A percentile compares a stretch with the other conserved stretches of the same genome.
Evolutionary conservation across 1,139 yeast genomes (phyloP).

Genomic region (Hemisphaericaspora xylanilytica): DNA sequence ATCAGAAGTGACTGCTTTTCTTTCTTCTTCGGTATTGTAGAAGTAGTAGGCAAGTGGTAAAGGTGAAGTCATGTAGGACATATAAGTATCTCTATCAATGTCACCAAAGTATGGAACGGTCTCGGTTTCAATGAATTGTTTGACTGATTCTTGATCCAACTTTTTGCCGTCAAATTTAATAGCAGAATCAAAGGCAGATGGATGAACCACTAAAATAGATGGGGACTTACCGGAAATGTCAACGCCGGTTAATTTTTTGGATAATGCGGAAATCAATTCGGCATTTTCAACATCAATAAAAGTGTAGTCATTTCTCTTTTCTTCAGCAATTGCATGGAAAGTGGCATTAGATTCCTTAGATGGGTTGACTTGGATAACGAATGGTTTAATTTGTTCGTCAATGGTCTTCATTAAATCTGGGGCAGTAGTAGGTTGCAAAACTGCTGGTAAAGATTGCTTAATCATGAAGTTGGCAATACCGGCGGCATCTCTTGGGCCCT

Average conservation of each 20-base stretch:
- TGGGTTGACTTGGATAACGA: constrained; percentile 52
- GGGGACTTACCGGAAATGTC: constrained; percentile 24
- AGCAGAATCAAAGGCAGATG: constrained; percentile 32
- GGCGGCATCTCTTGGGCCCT: constrained; percentile 80
- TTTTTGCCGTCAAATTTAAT: constrained; percentile 21
- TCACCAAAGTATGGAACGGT: constrained; percentile 89
- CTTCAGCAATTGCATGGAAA: constrained; percentile 52
- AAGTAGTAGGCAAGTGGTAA: constrained; percentile 87
- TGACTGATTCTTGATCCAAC: constrained; percentile 34
- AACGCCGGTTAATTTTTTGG: constrained; percentile 21
- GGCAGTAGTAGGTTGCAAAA: constrained; percentile 48
- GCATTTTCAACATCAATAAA: constrained; percentile 58
- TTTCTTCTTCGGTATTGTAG: constrained; percentile 68
- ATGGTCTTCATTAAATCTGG: constrained; percentile 52
- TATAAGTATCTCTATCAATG: constrained; percentile 78
- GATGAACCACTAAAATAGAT: constrained; percentile 38
- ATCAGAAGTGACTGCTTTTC: constrained; percentile 49
- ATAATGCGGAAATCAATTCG: constrained; percentile 25
- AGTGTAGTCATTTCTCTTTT: constrained; percentile 57
- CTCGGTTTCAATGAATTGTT: constrained; percentile 62
- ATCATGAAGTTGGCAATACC: constrained; percentile 78
- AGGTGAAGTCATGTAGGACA: constrained; percentile 66
- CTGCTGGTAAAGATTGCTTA: constrained; percentile 84
- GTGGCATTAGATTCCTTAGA: constrained; percentile 42
- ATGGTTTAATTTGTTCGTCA: constrained; percentile 48